phyloP scores from a whole-genome alignment of 345 rosid genomes.

The Eucalyptus tenuipes region DNA sequence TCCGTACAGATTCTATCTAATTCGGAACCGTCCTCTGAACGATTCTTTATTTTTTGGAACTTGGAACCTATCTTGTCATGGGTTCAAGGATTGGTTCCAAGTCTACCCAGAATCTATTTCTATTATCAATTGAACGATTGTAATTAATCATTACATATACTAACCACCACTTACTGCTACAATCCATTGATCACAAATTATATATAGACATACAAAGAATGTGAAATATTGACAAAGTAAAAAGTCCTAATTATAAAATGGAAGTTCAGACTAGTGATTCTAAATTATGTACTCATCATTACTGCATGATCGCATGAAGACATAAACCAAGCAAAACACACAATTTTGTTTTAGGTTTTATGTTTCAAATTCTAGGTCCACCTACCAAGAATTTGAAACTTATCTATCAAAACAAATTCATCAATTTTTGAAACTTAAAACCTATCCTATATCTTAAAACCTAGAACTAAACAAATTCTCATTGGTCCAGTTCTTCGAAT shows the following conservation, averaged over 20 bases:
- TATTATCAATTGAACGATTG: accelerated
- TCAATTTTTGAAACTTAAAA: accelerated
- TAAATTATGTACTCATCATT: no score
- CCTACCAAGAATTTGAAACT: accelerated
- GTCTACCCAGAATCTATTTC: accelerated
- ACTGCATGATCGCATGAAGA: accelerated
- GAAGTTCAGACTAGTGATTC: accelerated
- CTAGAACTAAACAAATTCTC: accelerated
- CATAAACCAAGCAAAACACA: no score
- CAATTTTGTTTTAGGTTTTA: no score
- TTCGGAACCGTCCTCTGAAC: no score
- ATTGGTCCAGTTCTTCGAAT: accelerated
- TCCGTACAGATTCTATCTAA: accelerated
- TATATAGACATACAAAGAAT: accelerated
- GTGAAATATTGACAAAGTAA: no score
- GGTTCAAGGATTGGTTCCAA: accelerated
- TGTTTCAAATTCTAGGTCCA: no score
- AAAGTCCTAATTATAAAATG: no score
- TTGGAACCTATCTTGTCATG: accelerated
- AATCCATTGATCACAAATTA: accelerated
- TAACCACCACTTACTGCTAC: accelerated
- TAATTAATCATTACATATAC: accelerated
- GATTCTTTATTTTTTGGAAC: accelerated
- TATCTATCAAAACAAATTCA: accelerated
- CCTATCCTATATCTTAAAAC: accelerated